Percentiles rank a stretch among this genome's conserved stretches.
Conservation (phyloP, 495 filamentous ascomycete genomes). For the Xylaria longipes region DNA sequence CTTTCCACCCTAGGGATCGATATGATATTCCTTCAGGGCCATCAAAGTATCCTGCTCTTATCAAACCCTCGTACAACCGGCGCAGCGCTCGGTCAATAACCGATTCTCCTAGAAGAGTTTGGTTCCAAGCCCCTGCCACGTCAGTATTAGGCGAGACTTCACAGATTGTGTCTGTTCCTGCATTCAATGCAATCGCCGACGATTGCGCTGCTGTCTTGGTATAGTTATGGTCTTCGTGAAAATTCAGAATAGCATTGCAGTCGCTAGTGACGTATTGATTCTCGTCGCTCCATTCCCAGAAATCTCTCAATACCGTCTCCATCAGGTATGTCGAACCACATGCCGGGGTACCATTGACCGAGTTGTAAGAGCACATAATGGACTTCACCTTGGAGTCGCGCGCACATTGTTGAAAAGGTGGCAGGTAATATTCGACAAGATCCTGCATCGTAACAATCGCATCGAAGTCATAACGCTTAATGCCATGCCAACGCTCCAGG, state of each 20-base stretch:
- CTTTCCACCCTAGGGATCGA: constrained; percentile 58
- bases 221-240: constrained; percentile 64
- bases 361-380: constrained; percentile 69
- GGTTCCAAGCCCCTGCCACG: constrained; percentile 49
- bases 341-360: constrained; percentile 65
- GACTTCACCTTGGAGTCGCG: constrained; percentile 60
- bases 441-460: constrained; percentile 62
- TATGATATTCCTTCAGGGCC: constrained; percentile 50
- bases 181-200: constrained; percentile 59
- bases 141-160: constrained; percentile 60
- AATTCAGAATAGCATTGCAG: constrained; percentile 64
- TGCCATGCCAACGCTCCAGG: constrained; percentile 62
- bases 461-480: constrained; percentile 61
- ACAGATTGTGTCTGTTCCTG: constrained; percentile 68
- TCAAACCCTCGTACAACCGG: constrained; percentile 62
- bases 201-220: constrained; percentile 53
- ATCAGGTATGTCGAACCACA: constrained; percentile 63
- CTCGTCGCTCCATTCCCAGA: constrained; percentile 57
- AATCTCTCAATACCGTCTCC: constrained; percentile 61
- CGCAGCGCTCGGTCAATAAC: constrained; percentile 60
- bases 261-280: constrained; percentile 65
- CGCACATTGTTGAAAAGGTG: constrained; percentile 58
- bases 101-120: constrained; percentile 40
- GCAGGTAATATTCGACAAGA: constrained; percentile 61
- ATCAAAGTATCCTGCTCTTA: constrained; percentile 67